Evolutionary conservation across 129 eudicot genomes (phyloP).

Genomic region (Arctium minus): DNA sequence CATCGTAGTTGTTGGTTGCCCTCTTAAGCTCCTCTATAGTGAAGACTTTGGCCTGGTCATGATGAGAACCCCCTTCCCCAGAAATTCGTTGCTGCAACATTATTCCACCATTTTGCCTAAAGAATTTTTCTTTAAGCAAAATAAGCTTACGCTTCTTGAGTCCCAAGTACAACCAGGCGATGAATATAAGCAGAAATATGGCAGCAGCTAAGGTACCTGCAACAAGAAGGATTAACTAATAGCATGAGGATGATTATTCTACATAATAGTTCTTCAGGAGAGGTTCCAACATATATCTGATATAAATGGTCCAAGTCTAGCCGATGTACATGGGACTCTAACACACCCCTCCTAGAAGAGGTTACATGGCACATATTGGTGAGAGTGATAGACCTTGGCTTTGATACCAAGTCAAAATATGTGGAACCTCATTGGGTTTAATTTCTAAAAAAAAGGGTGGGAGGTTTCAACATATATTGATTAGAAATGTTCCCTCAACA

Average conservation of each 20-base stretch:
- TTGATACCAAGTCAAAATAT: too few relatives aligned
- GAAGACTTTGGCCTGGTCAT: slow-evolving; percentile 31
- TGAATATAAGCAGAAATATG: background rate
- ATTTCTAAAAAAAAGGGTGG: background rate
- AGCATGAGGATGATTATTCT: background rate
- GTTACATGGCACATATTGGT: too few relatives aligned
- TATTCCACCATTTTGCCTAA: slow-evolving; percentile 38
- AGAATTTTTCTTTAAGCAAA: slow-evolving; percentile 29
- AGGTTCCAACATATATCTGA: too few relatives aligned
- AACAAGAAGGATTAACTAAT: background rate
- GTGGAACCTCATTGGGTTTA: background rate
- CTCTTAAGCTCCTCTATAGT: slow-evolving; percentile 35
- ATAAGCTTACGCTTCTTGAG: slow-evolving; percentile 22
- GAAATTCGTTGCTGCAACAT: slow-evolving; percentile 32
- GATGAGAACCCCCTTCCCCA: slow-evolving; percentile 9
- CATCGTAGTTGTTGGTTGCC: slow-evolving; percentile 50
- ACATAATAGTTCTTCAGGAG: too few relatives aligned
- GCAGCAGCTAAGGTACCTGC: slow-evolving; percentile 7
- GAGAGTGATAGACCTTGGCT: background rate
- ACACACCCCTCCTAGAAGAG: too few relatives aligned
- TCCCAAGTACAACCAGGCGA: slow-evolving; percentile 18
- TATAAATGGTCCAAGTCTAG: too few relatives aligned
- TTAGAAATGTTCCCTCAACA: background rate
- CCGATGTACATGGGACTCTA: too few relatives aligned
- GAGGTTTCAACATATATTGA: background rate